phyloP scores from a whole-genome alignment of 345 rosid genomes.

The Arabidopsis arenosa region DNA sequence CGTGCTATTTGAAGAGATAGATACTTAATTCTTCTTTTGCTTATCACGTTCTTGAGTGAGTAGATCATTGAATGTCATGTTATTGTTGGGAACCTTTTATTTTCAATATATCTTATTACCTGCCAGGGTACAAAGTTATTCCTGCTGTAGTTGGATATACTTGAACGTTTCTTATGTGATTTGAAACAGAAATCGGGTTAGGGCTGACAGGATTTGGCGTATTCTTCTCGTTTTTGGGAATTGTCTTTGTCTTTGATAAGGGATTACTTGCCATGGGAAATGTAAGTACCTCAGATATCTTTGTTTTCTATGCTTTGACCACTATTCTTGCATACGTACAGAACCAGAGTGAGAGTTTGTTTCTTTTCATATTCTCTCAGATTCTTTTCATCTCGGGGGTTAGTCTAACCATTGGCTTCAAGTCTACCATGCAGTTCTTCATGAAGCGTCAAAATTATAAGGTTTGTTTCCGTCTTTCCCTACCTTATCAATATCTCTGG shows the following conservation, averaged over 20 bases:
- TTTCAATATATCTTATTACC: not conserved
- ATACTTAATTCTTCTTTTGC: not conserved
- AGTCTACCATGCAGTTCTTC: constrained; percentile 96
- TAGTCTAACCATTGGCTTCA: constrained; percentile 86
- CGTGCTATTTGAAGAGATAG: not conserved
- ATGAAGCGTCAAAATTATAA: constrained; percentile 92
- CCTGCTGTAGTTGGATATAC: not conserved
- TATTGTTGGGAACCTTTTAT: not conserved
- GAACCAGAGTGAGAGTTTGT: constrained; percentile 1
- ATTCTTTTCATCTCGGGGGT: constrained; percentile 95
- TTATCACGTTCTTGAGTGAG: not conserved
- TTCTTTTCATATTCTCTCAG: constrained; percentile 48
- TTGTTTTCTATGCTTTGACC: not conserved
- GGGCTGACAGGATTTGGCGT: constrained; percentile 97
- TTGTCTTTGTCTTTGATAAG: constrained; percentile 87
- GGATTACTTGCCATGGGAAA: constrained; percentile 99
- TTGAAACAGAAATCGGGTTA: constrained; percentile 74
- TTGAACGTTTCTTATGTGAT: constrained; percentile 16
- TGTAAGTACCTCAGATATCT: constrained; percentile 54
- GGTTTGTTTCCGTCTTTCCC: constrained; percentile 50
- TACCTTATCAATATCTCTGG: constrained; percentile 20
- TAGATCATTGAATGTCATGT: constrained; percentile 5
- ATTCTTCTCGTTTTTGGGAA: constrained; percentile 90
- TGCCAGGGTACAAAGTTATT: not conserved
- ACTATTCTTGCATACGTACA: not conserved